phyloP scores from a whole-genome alignment of 164 flowering plant species.

The Stephania cephalantha region DNA sequence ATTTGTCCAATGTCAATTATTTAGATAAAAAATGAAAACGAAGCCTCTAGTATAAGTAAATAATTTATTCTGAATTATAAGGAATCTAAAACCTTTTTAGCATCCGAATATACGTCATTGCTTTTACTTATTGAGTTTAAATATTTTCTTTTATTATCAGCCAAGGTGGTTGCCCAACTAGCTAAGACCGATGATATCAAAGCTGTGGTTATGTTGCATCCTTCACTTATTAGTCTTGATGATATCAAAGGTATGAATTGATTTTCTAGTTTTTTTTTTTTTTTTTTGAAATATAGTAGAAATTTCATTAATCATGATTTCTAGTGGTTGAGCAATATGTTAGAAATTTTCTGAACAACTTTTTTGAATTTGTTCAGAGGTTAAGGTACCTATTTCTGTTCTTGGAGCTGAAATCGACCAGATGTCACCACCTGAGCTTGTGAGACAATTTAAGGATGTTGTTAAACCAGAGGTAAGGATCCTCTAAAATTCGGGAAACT shows the following conservation, averaged over 20 bases:
- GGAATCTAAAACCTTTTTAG: no score
- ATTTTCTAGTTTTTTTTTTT: neutral
- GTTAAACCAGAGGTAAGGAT: conserved; percentile 52
- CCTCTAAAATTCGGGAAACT: neutral
- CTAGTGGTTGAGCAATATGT: neutral
- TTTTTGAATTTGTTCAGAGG: conserved; percentile 30
- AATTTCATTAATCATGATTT: neutral
- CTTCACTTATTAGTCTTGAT: conserved; percentile 54
- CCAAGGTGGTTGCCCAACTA: conserved; percentile 56
- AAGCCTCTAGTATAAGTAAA: neutral
- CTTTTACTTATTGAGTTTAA: neutral
- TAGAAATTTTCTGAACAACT: neutral
- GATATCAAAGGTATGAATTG: conserved; percentile 52
- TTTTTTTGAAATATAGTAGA: neutral
- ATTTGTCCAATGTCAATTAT: neutral
- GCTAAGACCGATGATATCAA: conserved; percentile 42
- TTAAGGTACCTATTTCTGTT: conserved; percentile 54
- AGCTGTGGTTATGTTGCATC: conserved; percentile 66
- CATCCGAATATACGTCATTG: no score
- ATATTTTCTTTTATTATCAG: conserved; percentile 26
- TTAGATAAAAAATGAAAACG: neutral
- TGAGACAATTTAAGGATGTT: conserved; percentile 60
- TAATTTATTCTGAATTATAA: no score
- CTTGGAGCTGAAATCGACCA: conserved; percentile 75
- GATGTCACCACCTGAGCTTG: conserved; percentile 55